These are phyloP conservation scores for Dimargaris cristalligena DNA, from an alignment of 192 early-diverging fungal species.

Conservation along the genomic window DNA sequence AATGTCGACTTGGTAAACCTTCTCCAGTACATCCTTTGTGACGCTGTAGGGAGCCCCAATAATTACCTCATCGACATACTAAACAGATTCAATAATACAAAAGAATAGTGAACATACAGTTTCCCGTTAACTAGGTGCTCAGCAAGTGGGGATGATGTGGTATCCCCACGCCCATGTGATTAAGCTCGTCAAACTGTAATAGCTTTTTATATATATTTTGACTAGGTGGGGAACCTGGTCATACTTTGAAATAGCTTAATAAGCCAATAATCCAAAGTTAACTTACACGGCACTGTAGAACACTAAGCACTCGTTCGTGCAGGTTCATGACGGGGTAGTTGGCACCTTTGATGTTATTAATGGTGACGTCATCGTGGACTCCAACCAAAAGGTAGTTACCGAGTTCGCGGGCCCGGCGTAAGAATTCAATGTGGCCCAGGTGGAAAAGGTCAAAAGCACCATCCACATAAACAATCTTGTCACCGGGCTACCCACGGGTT, in stretches of 20 bases:
- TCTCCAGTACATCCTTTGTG: slow-evolving; percentile 65
- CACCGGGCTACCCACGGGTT: slow-evolving; percentile 31
- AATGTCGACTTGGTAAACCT: slow-evolving; percentile 68
- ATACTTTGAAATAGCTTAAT: too few species aligned
- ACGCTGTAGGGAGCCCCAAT: slow-evolving; percentile 83
- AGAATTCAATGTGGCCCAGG: slow-evolving; percentile 51
- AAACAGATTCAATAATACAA: too few species aligned
- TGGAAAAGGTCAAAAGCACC: slow-evolving; percentile 96
- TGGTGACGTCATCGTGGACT: slow-evolving; percentile 79
- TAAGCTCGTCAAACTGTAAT: too few species aligned
- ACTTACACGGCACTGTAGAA: slow-evolving; percentile 77
- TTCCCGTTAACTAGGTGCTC: too few species aligned
- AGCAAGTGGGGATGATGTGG: too few species aligned
- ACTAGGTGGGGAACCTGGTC: too few species aligned
- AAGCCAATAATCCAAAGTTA: too few species aligned
- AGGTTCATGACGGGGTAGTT: slow-evolving; percentile 93
- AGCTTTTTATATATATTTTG: too few species aligned
- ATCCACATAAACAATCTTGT: slow-evolving; percentile 85
- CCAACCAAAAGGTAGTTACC: slow-evolving; percentile 90
- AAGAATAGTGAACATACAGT: too few species aligned
- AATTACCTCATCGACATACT: slow-evolving; percentile 89
- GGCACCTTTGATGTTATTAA: slow-evolving; percentile 70
- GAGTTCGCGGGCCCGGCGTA: slow-evolving; percentile 63
- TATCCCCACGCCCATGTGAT: too few species aligned
- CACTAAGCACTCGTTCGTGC: slow-evolving; percentile 83